Evolutionary conservation across 768 basidiomycete species (phyloP).

Genomic region (Favolaschia claudopus): DNA sequence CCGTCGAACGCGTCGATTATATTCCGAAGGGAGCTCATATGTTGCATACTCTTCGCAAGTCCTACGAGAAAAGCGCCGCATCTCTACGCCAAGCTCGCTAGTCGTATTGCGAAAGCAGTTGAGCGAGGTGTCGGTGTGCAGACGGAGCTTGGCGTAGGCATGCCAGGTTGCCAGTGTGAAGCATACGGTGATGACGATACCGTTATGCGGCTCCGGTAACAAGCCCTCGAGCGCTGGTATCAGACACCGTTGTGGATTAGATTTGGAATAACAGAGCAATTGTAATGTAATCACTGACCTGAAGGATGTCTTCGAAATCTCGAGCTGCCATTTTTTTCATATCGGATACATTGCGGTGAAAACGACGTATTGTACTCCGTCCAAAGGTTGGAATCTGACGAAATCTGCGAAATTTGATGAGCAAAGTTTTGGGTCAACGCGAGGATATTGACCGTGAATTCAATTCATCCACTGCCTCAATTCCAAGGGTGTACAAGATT

Average conservation of each 20-base stretch:
- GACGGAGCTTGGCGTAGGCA: conserved; percentile 30
- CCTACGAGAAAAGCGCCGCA: conserved; percentile 16
- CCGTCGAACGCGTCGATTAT: neutral
- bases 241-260: conserved; percentile 34
- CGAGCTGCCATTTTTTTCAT: conserved; percentile 45
- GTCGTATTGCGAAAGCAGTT: conserved; percentile 12
- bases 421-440: neutral
- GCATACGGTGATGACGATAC: conserved; percentile 17
- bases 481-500: conserved; percentile 33
- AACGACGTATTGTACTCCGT: conserved; percentile 42
- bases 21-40: conserved; percentile 29
- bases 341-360: conserved; percentile 41
- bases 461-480: conserved; percentile 27
- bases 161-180: conserved; percentile 32
- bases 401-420: conserved; percentile 29
- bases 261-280: neutral
- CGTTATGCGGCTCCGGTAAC: conserved; percentile 28
- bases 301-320: conserved; percentile 52
- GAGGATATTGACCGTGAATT: conserved; percentile 27
- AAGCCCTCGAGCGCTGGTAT: conserved; percentile 46
- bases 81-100: neutral
- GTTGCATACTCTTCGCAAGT: conserved; percentile 18
- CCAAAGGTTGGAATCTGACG: conserved; percentile 39
- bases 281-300: conserved; percentile 34
- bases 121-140: conserved; percentile 26